phyloP scores from a whole-genome alignment of 352 stramenopile species.

The Globisporangium rhizosaccharum region DNA sequence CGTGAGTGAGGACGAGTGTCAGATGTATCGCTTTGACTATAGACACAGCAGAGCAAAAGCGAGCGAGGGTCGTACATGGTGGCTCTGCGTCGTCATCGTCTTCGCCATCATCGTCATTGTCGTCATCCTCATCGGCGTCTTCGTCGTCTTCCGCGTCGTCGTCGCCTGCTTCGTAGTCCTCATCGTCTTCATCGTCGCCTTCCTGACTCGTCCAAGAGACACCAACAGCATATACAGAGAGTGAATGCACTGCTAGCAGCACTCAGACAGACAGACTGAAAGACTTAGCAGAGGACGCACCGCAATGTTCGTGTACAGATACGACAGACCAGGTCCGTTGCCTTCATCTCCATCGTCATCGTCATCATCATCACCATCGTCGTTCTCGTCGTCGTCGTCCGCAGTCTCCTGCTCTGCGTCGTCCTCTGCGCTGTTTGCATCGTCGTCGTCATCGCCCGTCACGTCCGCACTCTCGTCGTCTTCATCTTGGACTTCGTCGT shows the following conservation, averaged over 20 bases:
- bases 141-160: constrained; percentile 34
- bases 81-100: constrained; percentile 35
- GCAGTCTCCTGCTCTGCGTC: constrained; percentile 24
- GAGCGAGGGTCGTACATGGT: constrained; percentile 24
- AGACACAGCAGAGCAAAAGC: not conserved
- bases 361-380: no score
- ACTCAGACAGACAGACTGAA: no score
- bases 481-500: constrained; percentile 9
- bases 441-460: constrained; percentile 34
- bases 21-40: not conserved
- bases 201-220: not conserved
- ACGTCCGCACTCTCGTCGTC: constrained; percentile 19
- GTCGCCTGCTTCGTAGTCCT: constrained; percentile 29
- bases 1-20: not conserved
- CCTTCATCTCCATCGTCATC: not conserved
- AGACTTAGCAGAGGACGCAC: constrained; percentile 9
- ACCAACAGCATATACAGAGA: not conserved
- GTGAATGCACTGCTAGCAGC: not conserved
- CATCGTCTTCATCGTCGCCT: constrained; percentile 34
- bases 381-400: constrained; percentile 20
- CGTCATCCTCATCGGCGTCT: constrained; percentile 25
- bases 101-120: not conserved
- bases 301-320: constrained; percentile 68
- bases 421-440: constrained; percentile 13
- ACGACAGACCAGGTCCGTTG: constrained; percentile 38